Percentiles rank a stretch among this genome's conserved stretches.
phyloP scores from a whole-genome alignment of 1,284 basidiomycete genomes.

The Omphalotus olearius region DNA sequence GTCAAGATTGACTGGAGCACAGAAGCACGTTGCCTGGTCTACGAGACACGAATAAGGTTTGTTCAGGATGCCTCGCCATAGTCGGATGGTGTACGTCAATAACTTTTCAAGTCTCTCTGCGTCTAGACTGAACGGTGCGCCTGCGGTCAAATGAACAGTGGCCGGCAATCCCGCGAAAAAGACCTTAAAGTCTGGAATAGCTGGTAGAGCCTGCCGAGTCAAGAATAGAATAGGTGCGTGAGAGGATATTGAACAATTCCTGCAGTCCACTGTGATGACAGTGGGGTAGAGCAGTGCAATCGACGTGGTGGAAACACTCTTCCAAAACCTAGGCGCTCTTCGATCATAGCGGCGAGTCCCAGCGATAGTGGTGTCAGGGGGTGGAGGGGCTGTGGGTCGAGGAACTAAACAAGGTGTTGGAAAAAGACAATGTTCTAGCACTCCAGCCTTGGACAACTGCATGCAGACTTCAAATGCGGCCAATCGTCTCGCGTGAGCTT shows the following conservation, averaged over 20 bases:
- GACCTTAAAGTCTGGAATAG: conserved; percentile 48
- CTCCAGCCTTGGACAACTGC: conserved; percentile 42
- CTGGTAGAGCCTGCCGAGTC: conserved; percentile 60
- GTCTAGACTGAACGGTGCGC: conserved; percentile 45
- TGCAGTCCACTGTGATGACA: conserved; percentile 37
- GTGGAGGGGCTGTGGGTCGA: conserved; percentile 16
- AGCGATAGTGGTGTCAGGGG: conserved; percentile 24
- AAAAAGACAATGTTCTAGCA: conserved; percentile 50
- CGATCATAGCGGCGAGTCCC: conserved; percentile 52
- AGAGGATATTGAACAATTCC: conserved; percentile 25
- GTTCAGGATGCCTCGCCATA: conserved; percentile 60
- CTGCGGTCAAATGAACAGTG: conserved; percentile 39
- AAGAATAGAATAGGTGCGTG: conserved; percentile 61
- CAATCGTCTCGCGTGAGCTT: conserved; percentile 49
- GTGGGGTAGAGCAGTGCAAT: conserved; percentile 46
- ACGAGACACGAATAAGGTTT: conserved; percentile 53
- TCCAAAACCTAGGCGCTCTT: conserved; percentile 63
- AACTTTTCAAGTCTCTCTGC: conserved; percentile 43
- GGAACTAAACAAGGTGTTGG: conserved; percentile 28
- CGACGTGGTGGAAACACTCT: conserved; percentile 29
- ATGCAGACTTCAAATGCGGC: conserved; percentile 55
- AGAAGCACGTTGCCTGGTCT: conserved; percentile 56
- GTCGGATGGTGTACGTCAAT: conserved; percentile 56
- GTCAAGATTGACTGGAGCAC: conserved; percentile 48
- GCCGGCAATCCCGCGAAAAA: conserved; percentile 49